These are phyloP conservation scores for Cladosporium sp. DNA, from an alignment of 2,329 filamentous ascomycete genomes.

Conservation along the genomic window DNA sequence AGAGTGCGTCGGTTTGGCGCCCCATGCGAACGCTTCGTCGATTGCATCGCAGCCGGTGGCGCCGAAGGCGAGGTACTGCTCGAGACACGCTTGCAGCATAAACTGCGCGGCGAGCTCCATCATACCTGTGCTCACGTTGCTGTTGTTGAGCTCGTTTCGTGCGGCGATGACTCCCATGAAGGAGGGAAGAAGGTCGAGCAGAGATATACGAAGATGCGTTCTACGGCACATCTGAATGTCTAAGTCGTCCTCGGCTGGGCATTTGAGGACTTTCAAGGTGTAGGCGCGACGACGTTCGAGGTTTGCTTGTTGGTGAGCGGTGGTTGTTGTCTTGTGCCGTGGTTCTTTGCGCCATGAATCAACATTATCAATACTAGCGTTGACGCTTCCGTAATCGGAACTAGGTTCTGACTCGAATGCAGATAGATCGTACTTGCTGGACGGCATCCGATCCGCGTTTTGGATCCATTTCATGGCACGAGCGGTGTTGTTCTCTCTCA, in stretches of 20 bases:
- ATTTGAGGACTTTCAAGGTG: slow-evolving; percentile 24
- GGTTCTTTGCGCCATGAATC: not conserved
- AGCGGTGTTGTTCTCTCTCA: slow-evolving; percentile 40
- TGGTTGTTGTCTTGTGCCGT: not conserved
- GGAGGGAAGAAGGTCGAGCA: slow-evolving; percentile 47
- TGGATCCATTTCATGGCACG: slow-evolving; percentile 36
- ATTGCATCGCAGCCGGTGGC: slow-evolving; percentile 39
- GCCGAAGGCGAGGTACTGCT: slow-evolving; percentile 48
- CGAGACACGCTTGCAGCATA: slow-evolving; percentile 53
- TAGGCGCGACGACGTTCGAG: slow-evolving; percentile 30
- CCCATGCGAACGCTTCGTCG: slow-evolving; percentile 50
- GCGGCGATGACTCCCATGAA: slow-evolving; percentile 51
- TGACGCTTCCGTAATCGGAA: slow-evolving; percentile 14
- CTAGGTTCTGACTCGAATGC: slow-evolving; percentile 23
- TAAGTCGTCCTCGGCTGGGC: slow-evolving; percentile 28
- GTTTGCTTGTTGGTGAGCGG: not conserved
- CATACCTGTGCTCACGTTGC: slow-evolving; percentile 42
- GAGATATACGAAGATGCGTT: too few relatives aligned
- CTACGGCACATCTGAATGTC: too few relatives aligned
- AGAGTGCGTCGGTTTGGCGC: slow-evolving; percentile 30
- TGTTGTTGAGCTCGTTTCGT: slow-evolving; percentile 36
- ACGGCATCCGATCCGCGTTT: slow-evolving; percentile 24
- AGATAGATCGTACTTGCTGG: slow-evolving; percentile 13
- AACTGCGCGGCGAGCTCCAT: slow-evolving; percentile 49
- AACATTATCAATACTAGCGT: slow-evolving; percentile 20